These are phyloP conservation scores for Xylaria curta DNA, from an alignment of 495 filamentous ascomycete genomes.

Conservation along the genomic window DNA sequence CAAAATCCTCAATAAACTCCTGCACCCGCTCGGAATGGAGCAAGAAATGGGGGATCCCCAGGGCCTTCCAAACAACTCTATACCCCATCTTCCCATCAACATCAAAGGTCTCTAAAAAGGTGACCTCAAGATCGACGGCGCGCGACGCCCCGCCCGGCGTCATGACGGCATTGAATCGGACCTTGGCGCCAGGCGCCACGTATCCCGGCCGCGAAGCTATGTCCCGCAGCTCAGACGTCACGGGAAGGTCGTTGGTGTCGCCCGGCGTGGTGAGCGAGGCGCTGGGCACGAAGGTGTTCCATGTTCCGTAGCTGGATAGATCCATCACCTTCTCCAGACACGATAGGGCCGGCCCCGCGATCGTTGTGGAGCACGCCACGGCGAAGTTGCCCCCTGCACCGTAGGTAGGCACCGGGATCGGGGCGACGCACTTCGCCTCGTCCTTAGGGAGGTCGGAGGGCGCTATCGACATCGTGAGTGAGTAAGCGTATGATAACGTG, in stretches of 20 bases:
- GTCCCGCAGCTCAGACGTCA: conserved; percentile 1
- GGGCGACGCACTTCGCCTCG: neutral
- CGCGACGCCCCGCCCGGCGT: conserved; percentile 19
- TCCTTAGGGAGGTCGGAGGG: conserved; percentile 17
- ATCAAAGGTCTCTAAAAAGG: conserved; percentile 39
- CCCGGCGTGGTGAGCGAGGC: conserved; percentile 33
- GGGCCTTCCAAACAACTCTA: conserved; percentile 42
- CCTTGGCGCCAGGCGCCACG: conserved; percentile 39
- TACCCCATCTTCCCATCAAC: conserved; percentile 33
- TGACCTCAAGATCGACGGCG: conserved; percentile 36
- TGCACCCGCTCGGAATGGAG: conserved; percentile 47
- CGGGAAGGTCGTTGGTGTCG: neutral
- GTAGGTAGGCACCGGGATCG: conserved; percentile 41
- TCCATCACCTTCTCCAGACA: conserved; percentile 39
- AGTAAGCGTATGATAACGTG: neutral
- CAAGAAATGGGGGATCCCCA: conserved; percentile 32
- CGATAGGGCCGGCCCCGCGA: conserved; percentile 38
- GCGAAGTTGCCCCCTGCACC: conserved; percentile 40
- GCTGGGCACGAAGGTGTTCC: conserved; percentile 46
- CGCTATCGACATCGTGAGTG: conserved; percentile 16
- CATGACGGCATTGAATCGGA: conserved; percentile 45
- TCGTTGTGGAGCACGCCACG: conserved; percentile 38
- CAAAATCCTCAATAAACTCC: conserved; percentile 40
- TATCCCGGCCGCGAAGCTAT: conserved; percentile 42
- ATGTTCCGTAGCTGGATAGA: conserved; percentile 38